Conservation (phyloP, 1,284 basidiomycete species). For the Cryptococcus sp. region DNA sequence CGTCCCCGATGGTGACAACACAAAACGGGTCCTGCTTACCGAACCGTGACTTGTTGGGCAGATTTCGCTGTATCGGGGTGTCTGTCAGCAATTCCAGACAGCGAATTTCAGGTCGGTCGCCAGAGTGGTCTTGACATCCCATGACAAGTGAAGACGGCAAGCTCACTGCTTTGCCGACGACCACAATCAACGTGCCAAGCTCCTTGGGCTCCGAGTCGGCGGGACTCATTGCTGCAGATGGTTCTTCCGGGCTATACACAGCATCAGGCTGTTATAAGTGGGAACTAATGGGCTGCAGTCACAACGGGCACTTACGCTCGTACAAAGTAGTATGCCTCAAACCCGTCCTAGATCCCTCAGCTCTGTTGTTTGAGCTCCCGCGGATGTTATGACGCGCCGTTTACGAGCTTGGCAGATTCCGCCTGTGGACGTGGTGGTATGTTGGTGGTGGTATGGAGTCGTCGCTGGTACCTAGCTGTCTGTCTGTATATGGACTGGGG, state of each 20-base stretch:
- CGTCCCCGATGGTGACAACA: conserved; percentile 68
- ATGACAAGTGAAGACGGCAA: background rate
- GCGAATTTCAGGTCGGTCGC: too few species aligned
- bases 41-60: conserved; percentile 89
- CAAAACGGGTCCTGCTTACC: conserved; percentile 99
- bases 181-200: conserved; percentile 91
- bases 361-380: too few species aligned
- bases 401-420: too few species aligned
- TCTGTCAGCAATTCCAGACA: background rate
- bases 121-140: too few species aligned
- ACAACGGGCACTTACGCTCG: background rate
- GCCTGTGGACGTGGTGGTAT: too few species aligned
- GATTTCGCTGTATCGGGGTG: conserved; percentile 64
- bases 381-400: too few species aligned
- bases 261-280: background rate
- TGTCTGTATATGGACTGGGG: too few species aligned
- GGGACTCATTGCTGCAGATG: background rate
- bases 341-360: too few species aligned
- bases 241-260: background rate
- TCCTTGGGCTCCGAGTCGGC: conserved; percentile 55
- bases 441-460: too few species aligned
- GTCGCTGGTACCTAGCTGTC: too few species aligned
- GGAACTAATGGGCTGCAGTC: too few species aligned
- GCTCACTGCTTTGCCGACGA: conserved; percentile 91
- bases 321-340: too few species aligned